phyloP scores from a whole-genome alignment of 495 filamentous ascomycete species.

The Saxophila tyrrhenica region DNA sequence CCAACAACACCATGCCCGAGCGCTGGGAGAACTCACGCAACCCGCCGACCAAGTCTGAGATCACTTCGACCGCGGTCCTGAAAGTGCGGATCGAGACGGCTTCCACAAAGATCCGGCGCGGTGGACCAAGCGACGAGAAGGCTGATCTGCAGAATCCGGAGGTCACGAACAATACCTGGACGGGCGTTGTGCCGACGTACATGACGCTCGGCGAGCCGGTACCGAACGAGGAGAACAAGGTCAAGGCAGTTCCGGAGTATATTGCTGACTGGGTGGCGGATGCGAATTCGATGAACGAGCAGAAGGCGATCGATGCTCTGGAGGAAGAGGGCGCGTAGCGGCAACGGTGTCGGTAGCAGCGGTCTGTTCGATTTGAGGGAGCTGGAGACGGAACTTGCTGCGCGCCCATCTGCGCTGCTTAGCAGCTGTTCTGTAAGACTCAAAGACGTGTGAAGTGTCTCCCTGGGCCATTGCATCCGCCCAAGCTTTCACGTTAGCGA shows the following conservation, averaged over 20 bases:
- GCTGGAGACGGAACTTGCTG: background rate
- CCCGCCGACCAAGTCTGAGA: conserved; percentile 58
- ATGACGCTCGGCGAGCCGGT: conserved; percentile 56
- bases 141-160: conserved; percentile 50
- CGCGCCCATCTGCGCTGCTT: conserved; percentile 2
- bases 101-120: conserved; percentile 66
- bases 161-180: conserved; percentile 55
- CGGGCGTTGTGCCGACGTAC: conserved; percentile 71
- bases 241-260: conserved; percentile 52
- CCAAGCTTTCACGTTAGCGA: background rate
- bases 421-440: background rate
- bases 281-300: conserved; percentile 17
- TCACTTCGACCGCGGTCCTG: conserved; percentile 66
- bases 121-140: conserved; percentile 57
- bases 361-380: background rate
- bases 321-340: conserved; percentile 3
- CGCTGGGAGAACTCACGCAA: conserved; percentile 58
- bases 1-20: conserved; percentile 54
- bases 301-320: conserved; percentile 17
- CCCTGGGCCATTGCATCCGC: background rate
- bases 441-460: background rate
- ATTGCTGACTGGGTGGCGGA: conserved; percentile 44
- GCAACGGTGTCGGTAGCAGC: background rate
- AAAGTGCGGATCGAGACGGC: conserved; percentile 58
- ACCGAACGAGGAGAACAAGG: conserved; percentile 47